Evolutionary conservation across 768 basidiomycete species (phyloP), one percentile per base, ranked within the genome.

Genomic region (Xerocomus spinulosus): DNA sequence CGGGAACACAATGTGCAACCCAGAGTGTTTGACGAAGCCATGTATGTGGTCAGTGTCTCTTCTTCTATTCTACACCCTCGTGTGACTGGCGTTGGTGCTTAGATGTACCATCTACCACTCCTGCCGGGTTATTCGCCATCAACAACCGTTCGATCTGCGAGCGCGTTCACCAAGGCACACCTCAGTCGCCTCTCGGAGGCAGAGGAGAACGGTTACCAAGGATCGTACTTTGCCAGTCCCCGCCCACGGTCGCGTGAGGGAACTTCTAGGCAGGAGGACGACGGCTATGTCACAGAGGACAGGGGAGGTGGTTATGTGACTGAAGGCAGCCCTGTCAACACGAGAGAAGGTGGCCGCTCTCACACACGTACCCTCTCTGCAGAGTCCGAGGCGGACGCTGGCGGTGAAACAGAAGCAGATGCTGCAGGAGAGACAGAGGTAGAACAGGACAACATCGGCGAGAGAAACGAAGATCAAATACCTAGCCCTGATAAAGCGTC

Each of bases 101-200:
- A 93, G 92, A 84, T 94, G 73, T 95, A 97, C 61, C 87, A 91
- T 62, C 75, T 95, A 0, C 94, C 94, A 2, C 74, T 97, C 4
- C 75, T 96, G 14, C 91, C 94, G 8, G 94, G 94, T 0, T 97
- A 97, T 58, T 86, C 87, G 0, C 86, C 87, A 2, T 80, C 83
- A 34, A 82, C 85, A 3, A 91, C 87, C 50, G 72, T 96, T 23
- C 85, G 94, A n/a, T 92, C 90, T 1, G 91, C 90, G 0, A 78
- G 83, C 10, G 73, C 80, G 3, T 75, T 73, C 5, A 68, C 72
- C 4, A 80, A 81, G 36, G 81, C 86, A 0, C 75, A 83, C 30
- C 68, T 86, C 7, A 75, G 80, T 21, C 80, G 78, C 25, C 77
- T 94, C 50, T 87, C 88, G 2, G 85, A 92, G 61, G 92, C 86